Percentiles rank a stretch among this genome's conserved stretches.
Evolutionary conservation across 1,284 basidiomycete species (phyloP).

Genomic region (Marasmius oreades): DNA sequence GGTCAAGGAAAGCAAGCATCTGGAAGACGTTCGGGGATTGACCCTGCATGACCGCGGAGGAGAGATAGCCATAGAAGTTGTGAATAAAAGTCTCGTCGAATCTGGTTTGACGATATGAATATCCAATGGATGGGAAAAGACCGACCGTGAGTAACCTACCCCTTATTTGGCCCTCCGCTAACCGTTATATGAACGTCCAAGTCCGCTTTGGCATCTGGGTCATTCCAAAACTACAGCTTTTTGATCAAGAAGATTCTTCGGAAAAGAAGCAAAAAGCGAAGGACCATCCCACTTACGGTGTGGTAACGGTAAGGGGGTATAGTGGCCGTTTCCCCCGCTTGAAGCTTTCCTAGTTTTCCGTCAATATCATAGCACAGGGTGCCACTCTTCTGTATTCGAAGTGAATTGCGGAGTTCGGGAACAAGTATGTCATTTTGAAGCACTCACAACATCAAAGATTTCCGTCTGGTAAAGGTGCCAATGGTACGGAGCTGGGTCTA

Average conservation of each 20-base stretch:
- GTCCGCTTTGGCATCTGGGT: constrained; percentile 21
- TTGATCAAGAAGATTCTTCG: not conserved
- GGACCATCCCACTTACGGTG: constrained; percentile 16
- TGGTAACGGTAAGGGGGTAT: constrained; percentile 24
- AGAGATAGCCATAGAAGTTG: constrained; percentile 23
- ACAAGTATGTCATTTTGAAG: not conserved
- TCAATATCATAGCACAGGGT: constrained; percentile 24
- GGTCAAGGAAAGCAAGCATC: constrained; percentile 21
- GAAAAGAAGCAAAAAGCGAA: not conserved
- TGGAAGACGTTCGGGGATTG: constrained; percentile 17
- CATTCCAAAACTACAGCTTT: constrained; percentile 23
- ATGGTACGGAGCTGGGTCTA: constrained; percentile 23
- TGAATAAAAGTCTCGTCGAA: constrained; percentile 22
- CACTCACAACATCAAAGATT: constrained; percentile 23
- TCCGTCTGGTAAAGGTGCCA: constrained; percentile 28
- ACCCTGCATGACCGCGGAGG: constrained; percentile 17
- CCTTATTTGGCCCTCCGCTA: constrained; percentile 24
- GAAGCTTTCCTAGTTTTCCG: constrained; percentile 22
- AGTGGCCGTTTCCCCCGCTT: constrained; percentile 21
- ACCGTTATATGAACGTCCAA: constrained; percentile 26
- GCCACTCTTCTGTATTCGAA: constrained; percentile 19
- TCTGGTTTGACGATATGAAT: constrained; percentile 3
- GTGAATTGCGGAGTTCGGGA: not conserved
- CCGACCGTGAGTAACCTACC: constrained; percentile 10
- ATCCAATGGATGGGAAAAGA: not conserved